Evolutionary conservation across 2,329 filamentous ascomycete genomes (phyloP), one percentile per base, ranked within the genome.

Genomic region (Fusarium multiceps): DNA sequence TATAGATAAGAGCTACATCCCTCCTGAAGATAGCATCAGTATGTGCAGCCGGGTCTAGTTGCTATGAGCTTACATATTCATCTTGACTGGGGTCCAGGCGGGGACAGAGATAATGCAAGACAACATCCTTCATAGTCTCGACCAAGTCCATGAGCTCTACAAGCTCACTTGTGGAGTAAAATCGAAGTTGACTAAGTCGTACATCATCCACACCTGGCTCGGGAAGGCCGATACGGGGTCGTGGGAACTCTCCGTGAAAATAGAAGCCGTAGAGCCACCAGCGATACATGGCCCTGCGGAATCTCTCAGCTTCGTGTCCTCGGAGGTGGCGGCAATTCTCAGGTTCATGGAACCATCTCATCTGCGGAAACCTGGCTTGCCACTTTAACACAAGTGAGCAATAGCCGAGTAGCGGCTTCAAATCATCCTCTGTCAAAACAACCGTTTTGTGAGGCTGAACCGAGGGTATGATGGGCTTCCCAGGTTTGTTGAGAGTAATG

Each of bases 211-310:
- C 80, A 27, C 75, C 78, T 13, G 80, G 78, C 62, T 81, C 80
- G 1, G 81, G 81, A 46, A 80, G 76, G 3, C 79, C 80, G 42
- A 76, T 58, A 11, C 78, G 77, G 6, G 81, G 81, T 27, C 78
- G 75, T 12, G 78, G 80, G 37, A 78, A 76, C 32, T 82, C 81
- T 13, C 82, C 82, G 48, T 88, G 85, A 62, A 87, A 87, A 63
- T 85, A 83, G 34, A 81, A 80, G 9, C 84, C 80, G 66, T 85
- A 88, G 6, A 86, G 78, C 85, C 86, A 87, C 86, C 86, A 88
- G 32, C 80, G 77, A 53, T 86, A 86, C 30, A 88, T 74, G 1
- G 84, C 86, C 64, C 81, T 80, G 7, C 86, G 82, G 53, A 87
- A 79, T 49, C 85, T 81, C n/a, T 75, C 67, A 28, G 79, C 78